A percentile compares a stretch with the other conserved stretches of the same genome.
These are phyloP conservation scores for Hortiboletus campestris DNA, from an alignment of 768 basidiomycete genomes.

Conservation along the genomic window DNA sequence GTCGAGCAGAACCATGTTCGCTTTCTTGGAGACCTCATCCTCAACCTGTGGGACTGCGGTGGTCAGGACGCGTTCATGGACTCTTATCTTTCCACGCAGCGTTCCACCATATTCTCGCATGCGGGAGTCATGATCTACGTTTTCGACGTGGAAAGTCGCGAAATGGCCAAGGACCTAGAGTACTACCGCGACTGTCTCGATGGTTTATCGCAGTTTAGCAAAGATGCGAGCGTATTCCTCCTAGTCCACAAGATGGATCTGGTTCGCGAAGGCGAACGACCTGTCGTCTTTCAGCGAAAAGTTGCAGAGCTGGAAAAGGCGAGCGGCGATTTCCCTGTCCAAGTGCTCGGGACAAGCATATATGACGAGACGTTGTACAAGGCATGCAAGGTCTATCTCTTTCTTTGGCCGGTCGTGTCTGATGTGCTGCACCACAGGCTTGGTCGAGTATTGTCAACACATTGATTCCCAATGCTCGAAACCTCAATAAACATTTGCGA, in stretches of 20 bases:
- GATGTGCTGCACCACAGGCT: conserved; percentile 54
- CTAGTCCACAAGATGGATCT: conserved; percentile 99
- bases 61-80: conserved; percentile 99
- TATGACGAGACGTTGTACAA: conserved; percentile 97
- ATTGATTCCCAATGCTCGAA: conserved; percentile 90
- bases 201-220: conserved; percentile 73
- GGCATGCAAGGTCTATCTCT: conserved; percentile 38
- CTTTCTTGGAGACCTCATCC: conserved; percentile 92
- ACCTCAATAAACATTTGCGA: conserved; percentile 82
- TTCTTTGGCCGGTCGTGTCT: conserved; percentile 5
- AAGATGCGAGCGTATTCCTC: conserved; percentile 83
- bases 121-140: conserved; percentile 99
- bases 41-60: conserved; percentile 98
- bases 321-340: conserved; percentile 57
- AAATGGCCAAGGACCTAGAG: conserved; percentile 80
- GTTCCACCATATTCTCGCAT: conserved; percentile 93
- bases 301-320: conserved; percentile 68
- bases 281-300: conserved; percentile 65
- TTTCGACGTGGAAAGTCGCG: conserved; percentile 89
- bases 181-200: conserved; percentile 93
- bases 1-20: conserved; percentile 97
- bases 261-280: conserved; percentile 57
- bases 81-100: conserved; percentile 88
- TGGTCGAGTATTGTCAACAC: conserved; percentile 98
- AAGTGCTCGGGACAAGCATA: conserved; percentile 91